Conservation (phyloP, 2,329 filamentous ascomycete species). For the Stemphylium lycopersici region DNA sequence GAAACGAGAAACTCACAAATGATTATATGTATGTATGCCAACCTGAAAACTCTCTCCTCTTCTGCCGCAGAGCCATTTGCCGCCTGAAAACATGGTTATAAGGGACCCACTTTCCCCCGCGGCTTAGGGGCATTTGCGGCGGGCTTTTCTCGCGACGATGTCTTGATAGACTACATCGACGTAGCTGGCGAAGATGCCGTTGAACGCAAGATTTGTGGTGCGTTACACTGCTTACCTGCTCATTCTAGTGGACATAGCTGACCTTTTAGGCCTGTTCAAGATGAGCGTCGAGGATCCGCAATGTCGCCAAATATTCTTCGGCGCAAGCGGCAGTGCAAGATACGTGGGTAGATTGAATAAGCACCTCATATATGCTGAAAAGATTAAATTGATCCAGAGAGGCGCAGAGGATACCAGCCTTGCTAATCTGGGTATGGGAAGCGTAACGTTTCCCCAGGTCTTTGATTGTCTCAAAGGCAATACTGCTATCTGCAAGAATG, state of each 20-base stretch:
- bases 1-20: neutral
- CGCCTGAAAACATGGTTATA: neutral
- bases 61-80: neutral
- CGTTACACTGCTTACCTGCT: neutral
- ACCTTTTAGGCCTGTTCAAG: neutral
- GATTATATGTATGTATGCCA: neutral
- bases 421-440: neutral
- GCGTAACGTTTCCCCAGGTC: neutral
- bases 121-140: slow-evolving; percentile 1
- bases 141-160: slow-evolving; percentile 3
- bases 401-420: neutral
- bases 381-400: neutral
- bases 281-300: neutral
- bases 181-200: slow-evolving; percentile 1
- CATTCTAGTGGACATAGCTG: neutral
- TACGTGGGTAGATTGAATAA: neutral
- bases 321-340: neutral
- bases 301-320: neutral
- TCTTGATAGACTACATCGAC: slow-evolving; percentile 3
- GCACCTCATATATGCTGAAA: neutral
- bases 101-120: neutral
- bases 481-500: neutral
- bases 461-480: neutral
- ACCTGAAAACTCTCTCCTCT: neutral
- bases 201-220: slow-evolving; percentile 6